A percentile compares a stretch with the other conserved stretches of the same genome.
Conservation (phyloP, 768 basidiomycete species). For the Auriscalpium vulgare region DNA sequence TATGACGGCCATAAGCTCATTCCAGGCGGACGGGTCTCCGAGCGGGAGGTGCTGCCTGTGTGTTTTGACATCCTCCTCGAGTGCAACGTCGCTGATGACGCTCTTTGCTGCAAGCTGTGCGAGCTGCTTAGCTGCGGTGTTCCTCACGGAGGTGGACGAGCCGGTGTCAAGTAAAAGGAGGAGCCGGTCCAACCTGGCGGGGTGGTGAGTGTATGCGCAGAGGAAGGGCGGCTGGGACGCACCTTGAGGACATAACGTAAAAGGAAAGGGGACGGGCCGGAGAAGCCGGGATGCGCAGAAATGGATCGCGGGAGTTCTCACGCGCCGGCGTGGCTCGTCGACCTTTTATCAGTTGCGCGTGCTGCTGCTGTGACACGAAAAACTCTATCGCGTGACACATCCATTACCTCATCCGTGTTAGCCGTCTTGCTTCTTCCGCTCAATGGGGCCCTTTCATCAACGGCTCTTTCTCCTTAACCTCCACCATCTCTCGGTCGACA, state of each 20-base stretch:
- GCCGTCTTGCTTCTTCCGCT: constrained; percentile 24
- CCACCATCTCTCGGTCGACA: too few species aligned
- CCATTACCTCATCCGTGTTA: constrained; percentile 14
- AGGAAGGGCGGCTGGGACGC: constrained; percentile 14
- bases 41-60: constrained; percentile 48
- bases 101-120: constrained; percentile 86
- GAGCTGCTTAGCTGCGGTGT: constrained; percentile 94
- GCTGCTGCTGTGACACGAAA: constrained; percentile 14
- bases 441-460: constrained; percentile 4
- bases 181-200: constrained; percentile 86
- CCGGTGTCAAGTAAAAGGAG: constrained; percentile 93
- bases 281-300: constrained; percentile 31
- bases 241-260: constrained; percentile 75
- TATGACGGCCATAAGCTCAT: constrained; percentile 83
- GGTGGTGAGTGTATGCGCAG: not conserved
- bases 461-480: too few species aligned
- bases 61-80: constrained; percentile 71
- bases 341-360: constrained; percentile 17
- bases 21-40: constrained; percentile 75
- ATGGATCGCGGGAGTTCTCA: constrained; percentile 33
- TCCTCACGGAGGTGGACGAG: constrained; percentile 80
- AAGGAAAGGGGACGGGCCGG: constrained; percentile 46
- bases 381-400: constrained; percentile 13
- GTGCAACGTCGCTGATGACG: constrained; percentile 73
- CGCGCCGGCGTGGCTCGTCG: constrained; percentile 20